phyloP scores from a whole-genome alignment of 305 asterid species.

The Rubia balearica region DNA sequence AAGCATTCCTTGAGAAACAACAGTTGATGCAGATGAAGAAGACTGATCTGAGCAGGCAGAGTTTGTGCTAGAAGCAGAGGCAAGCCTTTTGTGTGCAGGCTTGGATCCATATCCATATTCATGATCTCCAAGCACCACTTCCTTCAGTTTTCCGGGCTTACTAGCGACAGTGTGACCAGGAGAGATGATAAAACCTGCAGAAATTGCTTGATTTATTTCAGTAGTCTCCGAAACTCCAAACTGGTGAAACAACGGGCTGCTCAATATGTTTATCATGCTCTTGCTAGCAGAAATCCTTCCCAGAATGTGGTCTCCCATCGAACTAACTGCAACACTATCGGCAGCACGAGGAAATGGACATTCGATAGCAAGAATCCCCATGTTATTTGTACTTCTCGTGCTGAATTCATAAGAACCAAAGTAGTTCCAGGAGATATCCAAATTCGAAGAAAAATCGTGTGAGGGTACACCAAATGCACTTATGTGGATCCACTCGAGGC shows the following conservation, averaged over 20 bases:
- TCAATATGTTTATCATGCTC: constrained; percentile 68
- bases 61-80: constrained; percentile 57
- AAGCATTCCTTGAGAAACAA: constrained; percentile 70
- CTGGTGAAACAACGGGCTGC: constrained; percentile 51
- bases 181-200: constrained; percentile 27
- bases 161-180: constrained; percentile 22
- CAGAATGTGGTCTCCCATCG: constrained; percentile 37
- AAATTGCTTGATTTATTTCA: constrained; percentile 22
- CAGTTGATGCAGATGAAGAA: constrained; percentile 37
- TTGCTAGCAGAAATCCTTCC: constrained; percentile 48
- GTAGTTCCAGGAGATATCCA: constrained; percentile 28
- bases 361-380: constrained; percentile 28
- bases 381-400: constrained; percentile 23
- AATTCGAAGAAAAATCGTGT: constrained; percentile 31
- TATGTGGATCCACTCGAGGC: constrained; percentile 55
- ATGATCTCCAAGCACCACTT: constrained; percentile 28
- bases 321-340: constrained; percentile 20
- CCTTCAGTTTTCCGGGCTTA: constrained; percentile 31
- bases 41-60: constrained; percentile 58
- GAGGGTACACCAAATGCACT: constrained; percentile 41
- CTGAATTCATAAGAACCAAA: constrained; percentile 27
- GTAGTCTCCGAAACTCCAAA: constrained; percentile 31
- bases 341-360: constrained; percentile 27
- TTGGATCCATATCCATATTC: constrained; percentile 18
- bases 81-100: constrained; percentile 36